phyloP scores from a whole-genome alignment of 2,329 filamentous ascomycete genomes.

The Blumeriella jaapii region DNA sequence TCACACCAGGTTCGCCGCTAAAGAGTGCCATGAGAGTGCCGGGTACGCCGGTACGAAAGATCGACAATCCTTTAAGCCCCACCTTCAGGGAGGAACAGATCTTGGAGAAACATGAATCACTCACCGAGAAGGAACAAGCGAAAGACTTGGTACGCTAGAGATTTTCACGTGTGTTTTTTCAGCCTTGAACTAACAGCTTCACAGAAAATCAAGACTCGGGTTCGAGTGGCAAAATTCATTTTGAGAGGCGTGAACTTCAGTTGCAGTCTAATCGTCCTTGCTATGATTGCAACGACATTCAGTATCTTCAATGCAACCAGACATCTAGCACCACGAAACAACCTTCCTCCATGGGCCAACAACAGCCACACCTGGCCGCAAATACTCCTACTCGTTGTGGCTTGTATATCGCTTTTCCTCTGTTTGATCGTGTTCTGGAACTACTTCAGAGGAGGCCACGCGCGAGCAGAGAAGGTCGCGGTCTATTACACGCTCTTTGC shows the following conservation, averaged over 20 bases:
- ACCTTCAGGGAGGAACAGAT: constrained; percentile 83
- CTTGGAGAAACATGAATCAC: constrained; percentile 71
- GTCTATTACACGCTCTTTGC: constrained; percentile 95
- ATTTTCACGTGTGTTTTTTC: constrained; percentile 1
- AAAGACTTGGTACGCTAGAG: constrained; percentile 63
- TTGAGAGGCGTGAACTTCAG: constrained; percentile 95
- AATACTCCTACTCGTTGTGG: constrained; percentile 65
- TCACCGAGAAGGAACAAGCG: constrained; percentile 77
- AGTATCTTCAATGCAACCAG: constrained; percentile 86
- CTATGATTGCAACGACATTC: constrained; percentile 82
- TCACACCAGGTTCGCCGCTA: constrained; percentile 65
- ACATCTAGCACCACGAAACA: constrained; percentile 60
- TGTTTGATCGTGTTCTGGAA: constrained; percentile 71
- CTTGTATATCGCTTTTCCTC: constrained; percentile 69
- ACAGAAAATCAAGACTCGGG: constrained; percentile 84
- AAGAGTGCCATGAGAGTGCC: constrained; percentile 87
- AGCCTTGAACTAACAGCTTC: constrained; percentile 30
- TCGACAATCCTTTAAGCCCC: constrained; percentile 74
- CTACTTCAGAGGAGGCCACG: constrained; percentile 83
- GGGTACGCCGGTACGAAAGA: constrained; percentile 61
- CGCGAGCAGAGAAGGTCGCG: constrained; percentile 79
- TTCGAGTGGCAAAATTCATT: constrained; percentile 86
- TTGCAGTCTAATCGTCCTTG: constrained; percentile 87
- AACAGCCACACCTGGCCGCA: constrained; percentile 83
- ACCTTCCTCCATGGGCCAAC: constrained; percentile 72